Evolutionary conservation across 192 early-diverging fungal species (phyloP).

Genomic region (Entomortierella lignicola): DNA sequence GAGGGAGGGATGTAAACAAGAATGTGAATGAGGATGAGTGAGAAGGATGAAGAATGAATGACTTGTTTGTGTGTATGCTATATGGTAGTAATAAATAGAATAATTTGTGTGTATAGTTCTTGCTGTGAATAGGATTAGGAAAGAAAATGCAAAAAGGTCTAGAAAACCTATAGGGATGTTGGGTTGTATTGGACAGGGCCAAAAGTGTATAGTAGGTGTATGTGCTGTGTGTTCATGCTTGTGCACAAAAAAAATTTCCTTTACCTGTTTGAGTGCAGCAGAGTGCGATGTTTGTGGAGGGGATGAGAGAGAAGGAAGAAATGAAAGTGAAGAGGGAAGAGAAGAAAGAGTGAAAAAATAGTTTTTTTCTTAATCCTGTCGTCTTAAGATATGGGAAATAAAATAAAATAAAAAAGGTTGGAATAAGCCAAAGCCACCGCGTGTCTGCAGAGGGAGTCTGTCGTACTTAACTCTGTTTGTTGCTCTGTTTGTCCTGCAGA

Average conservation of each 20-base stretch:
- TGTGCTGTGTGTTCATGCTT: conserved; percentile 3
- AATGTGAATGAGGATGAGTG: neutral
- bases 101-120: neutral
- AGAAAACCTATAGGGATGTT: neutral
- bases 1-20: neutral
- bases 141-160: neutral
- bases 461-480: conserved; percentile 1
- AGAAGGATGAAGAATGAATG: neutral
- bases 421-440: conserved; percentile 12
- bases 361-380: too few species aligned
- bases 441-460: neutral
- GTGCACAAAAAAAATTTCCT: conserved; percentile 1
- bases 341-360: conserved; percentile 10
- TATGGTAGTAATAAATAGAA: neutral
- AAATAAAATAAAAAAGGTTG: neutral
- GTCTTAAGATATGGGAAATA: too few species aligned
- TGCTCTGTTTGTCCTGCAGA: conserved; percentile 7
- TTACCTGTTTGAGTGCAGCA: neutral
- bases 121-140: neutral
- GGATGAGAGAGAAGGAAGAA: conserved; percentile 3
- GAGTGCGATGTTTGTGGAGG: conserved; percentile 13
- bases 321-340: conserved; percentile 5
- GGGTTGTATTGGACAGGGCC: too few species aligned
- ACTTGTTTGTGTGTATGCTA: neutral
- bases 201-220: neutral